Conservation (phyloP, 2,329 filamentous ascomycete genomes). For the Epichloe amarillans region DNA sequence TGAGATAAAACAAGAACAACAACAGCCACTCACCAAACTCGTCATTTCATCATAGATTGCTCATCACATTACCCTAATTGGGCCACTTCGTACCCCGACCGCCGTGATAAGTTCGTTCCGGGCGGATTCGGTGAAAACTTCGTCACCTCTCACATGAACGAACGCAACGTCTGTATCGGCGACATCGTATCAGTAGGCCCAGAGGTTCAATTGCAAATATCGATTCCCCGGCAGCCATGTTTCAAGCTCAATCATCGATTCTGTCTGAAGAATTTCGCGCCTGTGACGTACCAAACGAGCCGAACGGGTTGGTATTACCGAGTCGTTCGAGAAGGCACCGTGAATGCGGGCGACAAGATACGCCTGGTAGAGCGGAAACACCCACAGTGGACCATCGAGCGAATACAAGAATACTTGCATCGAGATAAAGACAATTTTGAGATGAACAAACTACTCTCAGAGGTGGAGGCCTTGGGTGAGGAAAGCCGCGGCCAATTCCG, state of each 20-base stretch:
- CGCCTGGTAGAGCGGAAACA: slow-evolving; percentile 38
- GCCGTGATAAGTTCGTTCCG: slow-evolving; percentile 35
- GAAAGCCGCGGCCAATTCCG: slow-evolving; percentile 36
- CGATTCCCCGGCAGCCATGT: slow-evolving; percentile 49
- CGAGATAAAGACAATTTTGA: slow-evolving; percentile 35
- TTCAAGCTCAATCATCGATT: slow-evolving; percentile 57
- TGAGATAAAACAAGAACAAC: too few species aligned
- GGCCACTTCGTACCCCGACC: slow-evolving; percentile 37
- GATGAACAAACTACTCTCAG: slow-evolving; percentile 38
- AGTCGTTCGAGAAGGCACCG: slow-evolving; percentile 39
- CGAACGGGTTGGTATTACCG: slow-evolving; percentile 56
- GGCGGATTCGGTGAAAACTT: slow-evolving; percentile 56
- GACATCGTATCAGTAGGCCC: slow-evolving; percentile 41
- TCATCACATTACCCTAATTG: slow-evolving; percentile 44
- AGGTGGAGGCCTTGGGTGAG: slow-evolving; percentile 35
- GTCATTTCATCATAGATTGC: slow-evolving; percentile 33
- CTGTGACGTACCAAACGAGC: slow-evolving; percentile 39
- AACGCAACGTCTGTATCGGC: slow-evolving; percentile 52
- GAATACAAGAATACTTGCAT: slow-evolving; percentile 49
- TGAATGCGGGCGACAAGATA: slow-evolving; percentile 44
- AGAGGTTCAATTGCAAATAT: slow-evolving; percentile 42
- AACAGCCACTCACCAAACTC: not conserved
- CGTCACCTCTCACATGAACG: slow-evolving; percentile 43
- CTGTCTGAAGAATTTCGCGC: slow-evolving; percentile 47
- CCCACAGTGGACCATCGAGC: slow-evolving; percentile 49